Base-by-base conservation (phyloP, 805 yeast genomes). In the Zygoascus biomembranicola region DNA sequence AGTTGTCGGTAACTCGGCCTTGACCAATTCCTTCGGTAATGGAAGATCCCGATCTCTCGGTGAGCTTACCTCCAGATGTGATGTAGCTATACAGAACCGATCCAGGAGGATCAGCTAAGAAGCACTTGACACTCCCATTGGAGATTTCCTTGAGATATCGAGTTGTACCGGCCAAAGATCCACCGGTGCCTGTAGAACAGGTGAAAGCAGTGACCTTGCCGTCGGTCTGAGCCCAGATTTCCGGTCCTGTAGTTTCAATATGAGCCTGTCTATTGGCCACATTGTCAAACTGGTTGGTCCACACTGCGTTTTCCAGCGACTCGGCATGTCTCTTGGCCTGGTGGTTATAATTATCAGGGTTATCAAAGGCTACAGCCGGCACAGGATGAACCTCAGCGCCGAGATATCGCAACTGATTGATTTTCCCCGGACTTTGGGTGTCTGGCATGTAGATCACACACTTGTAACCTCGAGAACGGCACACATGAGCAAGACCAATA, bases 11-110 rank as follows among this genome's bases (percentile, higher is more conserved):
- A 62, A 90, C 85, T 62, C 97, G 78, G 47, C 96, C 96, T 71
- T 90, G 97, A 31, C 97, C 97, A 71, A 90, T 89, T 32, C 97
- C 97, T 72, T 90, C 97, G 31, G 97, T 90, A 69, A 90, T 89
- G 0, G 95, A 85, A 2, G 88, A 80, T 32, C 97, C 97, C 1
- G 78, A 76, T 63, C 90, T 79, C 44, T 81, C 88, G 53, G 84
- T 70, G 10, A 78, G 75, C 65, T 83, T 73, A 32, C 92, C 92
- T 16, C 82, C 80, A 5, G 86, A 74, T 56, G 80, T 82, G 56
- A 90, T 81, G 65, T 84, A 89, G 9, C 89, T 80, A 71, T 87
- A 87, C 47, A 90, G 76, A 49, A 86, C 87, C 2, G 94, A 84
- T 54, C 97, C 97, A 13, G 97, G 97, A 20, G 97, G 97, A 69